Evolutionary conservation across 768 basidiomycete genomes (phyloP).

Genomic region (Pleurotus eryngii): DNA sequence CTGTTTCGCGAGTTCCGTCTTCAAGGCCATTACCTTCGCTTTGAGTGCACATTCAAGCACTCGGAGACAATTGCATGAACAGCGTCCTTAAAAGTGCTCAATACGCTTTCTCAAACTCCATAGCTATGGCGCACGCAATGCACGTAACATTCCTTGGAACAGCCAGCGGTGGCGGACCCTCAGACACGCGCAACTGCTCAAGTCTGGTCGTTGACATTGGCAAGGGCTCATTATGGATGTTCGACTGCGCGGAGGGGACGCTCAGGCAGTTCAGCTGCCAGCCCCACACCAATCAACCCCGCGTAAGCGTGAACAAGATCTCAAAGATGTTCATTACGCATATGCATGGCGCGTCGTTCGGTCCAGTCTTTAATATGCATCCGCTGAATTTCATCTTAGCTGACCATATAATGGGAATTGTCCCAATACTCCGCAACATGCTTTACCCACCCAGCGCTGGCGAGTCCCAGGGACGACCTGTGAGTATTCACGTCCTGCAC

Average conservation of each 20-base stretch:
- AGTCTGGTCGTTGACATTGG: slow-evolving; percentile 63
- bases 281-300: slow-evolving; percentile 29
- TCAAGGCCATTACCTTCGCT: no score
- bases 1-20: no score
- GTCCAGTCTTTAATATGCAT: not conserved
- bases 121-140: slow-evolving; percentile 23
- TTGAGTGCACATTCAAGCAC: no score
- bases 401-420: slow-evolving; percentile 74
- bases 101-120: not conserved
- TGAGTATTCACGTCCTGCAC: no score
- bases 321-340: slow-evolving; percentile 80
- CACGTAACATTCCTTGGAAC: slow-evolving; percentile 72
- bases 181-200: slow-evolving; percentile 71
- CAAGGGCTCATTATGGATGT: slow-evolving; percentile 68
- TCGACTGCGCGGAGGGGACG: slow-evolving; percentile 84
- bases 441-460: slow-evolving; percentile 43
- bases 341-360: slow-evolving; percentile 60
- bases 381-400: slow-evolving; percentile 30
- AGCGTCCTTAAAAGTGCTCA: not conserved
- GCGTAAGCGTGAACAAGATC: slow-evolving; percentile 44
- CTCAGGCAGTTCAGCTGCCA: slow-evolving; percentile 62
- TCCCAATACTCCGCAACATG: slow-evolving; percentile 59
- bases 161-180: slow-evolving; percentile 73
- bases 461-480: not conserved
- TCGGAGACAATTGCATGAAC: not conserved